Conservation (phyloP, 495 filamentous ascomycete genomes). For the Penicillium samsonianum region DNA sequence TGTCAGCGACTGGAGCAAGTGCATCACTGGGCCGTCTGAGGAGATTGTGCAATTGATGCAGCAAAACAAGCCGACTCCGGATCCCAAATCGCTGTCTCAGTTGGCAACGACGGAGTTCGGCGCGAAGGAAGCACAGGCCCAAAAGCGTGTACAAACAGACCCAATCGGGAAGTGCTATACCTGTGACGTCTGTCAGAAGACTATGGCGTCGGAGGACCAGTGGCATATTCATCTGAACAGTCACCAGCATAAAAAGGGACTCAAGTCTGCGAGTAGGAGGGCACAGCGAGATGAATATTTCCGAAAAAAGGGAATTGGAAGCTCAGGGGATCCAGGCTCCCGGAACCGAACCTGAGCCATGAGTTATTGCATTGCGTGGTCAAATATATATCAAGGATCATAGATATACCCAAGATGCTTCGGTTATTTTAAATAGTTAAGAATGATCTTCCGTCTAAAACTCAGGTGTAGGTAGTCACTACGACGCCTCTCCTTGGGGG, state of each 20-base stretch:
- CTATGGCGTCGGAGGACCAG: slow-evolving; percentile 65
- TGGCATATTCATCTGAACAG: slow-evolving; percentile 78
- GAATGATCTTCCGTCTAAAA: too few relatives aligned
- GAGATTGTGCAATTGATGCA: slow-evolving; percentile 64
- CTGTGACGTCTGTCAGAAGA: slow-evolving; percentile 75
- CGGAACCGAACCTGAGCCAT: slow-evolving; percentile 4
- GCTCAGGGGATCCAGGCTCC: slow-evolving; percentile 4
- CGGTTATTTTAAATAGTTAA: background rate
- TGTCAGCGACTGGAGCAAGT: slow-evolving; percentile 52
- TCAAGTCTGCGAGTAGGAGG: slow-evolving; percentile 38
- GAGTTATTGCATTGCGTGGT: background rate
- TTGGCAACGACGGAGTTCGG: slow-evolving; percentile 56
- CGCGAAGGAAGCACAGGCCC: slow-evolving; percentile 52
- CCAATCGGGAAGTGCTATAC: slow-evolving; percentile 38
- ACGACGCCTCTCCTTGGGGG: too few relatives aligned
- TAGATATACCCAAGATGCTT: slow-evolving; percentile 3
- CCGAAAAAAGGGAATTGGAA: slow-evolving; percentile 21
- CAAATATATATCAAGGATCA: background rate
- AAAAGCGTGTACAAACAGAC: slow-evolving; percentile 37
- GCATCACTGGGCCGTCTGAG: slow-evolving; percentile 65
- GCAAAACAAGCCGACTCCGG: slow-evolving; percentile 52
- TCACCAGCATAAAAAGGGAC: slow-evolving; percentile 55
- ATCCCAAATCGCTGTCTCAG: slow-evolving; percentile 62
- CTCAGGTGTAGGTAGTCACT: too few relatives aligned
- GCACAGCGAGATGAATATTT: slow-evolving; percentile 37